These are phyloP conservation scores for Zygoascus ofunaensis DNA, from an alignment of 805 yeast species.

Conservation along the genomic window DNA sequence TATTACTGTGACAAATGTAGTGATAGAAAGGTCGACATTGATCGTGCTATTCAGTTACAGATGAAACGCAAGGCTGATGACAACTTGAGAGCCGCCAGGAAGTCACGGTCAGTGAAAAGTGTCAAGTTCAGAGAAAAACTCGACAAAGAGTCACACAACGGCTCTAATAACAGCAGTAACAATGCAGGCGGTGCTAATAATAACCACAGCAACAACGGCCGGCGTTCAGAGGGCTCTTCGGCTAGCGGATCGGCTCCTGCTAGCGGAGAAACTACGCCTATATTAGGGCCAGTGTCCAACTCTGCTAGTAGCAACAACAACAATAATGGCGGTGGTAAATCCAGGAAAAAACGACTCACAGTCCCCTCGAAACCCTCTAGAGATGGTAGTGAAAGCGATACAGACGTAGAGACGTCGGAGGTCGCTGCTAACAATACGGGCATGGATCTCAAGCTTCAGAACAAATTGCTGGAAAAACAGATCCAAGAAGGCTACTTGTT, in stretches of 20 bases:
- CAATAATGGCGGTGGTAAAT: too few species aligned
- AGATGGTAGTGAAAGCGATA: constrained; percentile 9
- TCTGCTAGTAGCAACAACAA: too few species aligned
- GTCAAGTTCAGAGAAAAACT: constrained; percentile 1
- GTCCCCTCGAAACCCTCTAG: constrained; percentile 4
- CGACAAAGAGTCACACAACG: neutral
- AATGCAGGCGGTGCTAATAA: neutral
- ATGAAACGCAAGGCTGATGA: constrained; percentile 14
- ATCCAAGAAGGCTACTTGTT: constrained; percentile 7
- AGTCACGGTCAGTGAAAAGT: neutral
- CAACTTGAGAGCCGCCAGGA: neutral
- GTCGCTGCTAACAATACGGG: neutral
- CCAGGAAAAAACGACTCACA: constrained; percentile 6
- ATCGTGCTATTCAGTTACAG: constrained; percentile 37
- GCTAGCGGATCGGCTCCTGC: neutral
- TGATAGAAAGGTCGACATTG: constrained; percentile 38
- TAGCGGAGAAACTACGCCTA: neutral
- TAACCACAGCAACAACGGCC: neutral
- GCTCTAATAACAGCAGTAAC: too few species aligned
- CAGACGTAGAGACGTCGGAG: constrained; percentile 5
- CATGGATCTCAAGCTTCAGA: neutral
- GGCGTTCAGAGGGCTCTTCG: neutral
- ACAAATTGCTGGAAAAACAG: neutral
- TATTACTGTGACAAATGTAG: constrained; percentile 72
- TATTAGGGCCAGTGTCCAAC: neutral